Base-by-base conservation (phyloP, 179 eudicot species). In the Camellia oleifera region DNA sequence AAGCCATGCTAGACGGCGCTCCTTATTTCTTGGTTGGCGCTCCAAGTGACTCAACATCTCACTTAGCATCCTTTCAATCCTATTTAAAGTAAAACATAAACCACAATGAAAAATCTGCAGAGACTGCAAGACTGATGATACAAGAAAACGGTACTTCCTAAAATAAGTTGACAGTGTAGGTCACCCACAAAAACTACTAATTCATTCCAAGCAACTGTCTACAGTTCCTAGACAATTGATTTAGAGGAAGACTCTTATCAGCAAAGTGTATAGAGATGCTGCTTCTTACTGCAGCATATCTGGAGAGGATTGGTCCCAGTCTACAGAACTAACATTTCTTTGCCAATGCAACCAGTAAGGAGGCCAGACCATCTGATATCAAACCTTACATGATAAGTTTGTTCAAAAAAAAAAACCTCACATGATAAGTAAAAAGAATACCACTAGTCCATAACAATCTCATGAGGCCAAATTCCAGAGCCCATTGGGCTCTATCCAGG, bases 41-140 rank as follows among this genome's bases (percentile, higher is more conserved):
- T 92, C 97, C 83, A 94, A 86, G 85, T 94, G 98, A 84, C 93
- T 88, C 78, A 94, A 78, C 99, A 97, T 97, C 89, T 94, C 98
- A 84, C 84, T 90, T 18, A 94, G 85, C 79, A 93, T 80, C 91
- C 77, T 95, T 86, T 97, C 98, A 87, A 82, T 88, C 99, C 98
- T 97, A 81, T 2, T 12, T 57, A 32, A 73, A 75, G 46, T 15
- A 80, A 48, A 62, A 72, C n/a, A 42, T 13, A 76, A 66, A 74
- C 63, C 65, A 1, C 40, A 5, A 26, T 62, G 26, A 46, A 69
- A 63, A 68, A 54, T n/a, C 65, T 69, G 48, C n/a, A 73, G 52
- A 65, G 40, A 79, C 61, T 14, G 18, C 65, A 79, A 78, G 64
- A 46, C 53, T 45, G 50, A 56, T 50, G 15, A 15, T 26, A 17